Conservation (phyloP, 2,329 filamentous ascomycete genomes). For the Exophiala xenobiotica region DNA sequence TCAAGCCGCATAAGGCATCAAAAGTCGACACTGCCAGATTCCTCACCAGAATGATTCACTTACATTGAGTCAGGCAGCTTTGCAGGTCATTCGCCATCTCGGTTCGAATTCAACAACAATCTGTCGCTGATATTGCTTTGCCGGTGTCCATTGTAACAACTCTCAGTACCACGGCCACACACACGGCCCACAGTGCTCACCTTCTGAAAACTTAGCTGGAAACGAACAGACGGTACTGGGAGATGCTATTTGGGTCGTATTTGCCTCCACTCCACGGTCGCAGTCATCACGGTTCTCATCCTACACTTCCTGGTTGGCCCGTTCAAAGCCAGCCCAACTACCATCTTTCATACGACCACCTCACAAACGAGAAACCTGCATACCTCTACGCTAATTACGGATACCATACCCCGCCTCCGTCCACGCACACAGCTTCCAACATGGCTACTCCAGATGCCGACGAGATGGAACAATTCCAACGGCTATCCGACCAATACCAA, state of each 20-base stretch:
- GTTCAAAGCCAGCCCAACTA: conserved; percentile 36
- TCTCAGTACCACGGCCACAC: no score
- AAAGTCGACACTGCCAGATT: no score
- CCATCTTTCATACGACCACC: conserved; percentile 34
- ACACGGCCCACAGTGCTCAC: background rate
- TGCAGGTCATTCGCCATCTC: background rate
- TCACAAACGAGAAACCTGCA: conserved; percentile 31
- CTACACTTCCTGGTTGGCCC: conserved; percentile 32
- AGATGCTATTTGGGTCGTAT: conserved; percentile 20
- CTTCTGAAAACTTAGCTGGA: background rate
- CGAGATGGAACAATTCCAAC: conserved; percentile 61
- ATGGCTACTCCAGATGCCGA: conserved; percentile 47
- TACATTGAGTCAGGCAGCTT: background rate
- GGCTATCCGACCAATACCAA: conserved; percentile 61
- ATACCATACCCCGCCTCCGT: conserved; percentile 29
- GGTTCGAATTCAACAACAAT: background rate
- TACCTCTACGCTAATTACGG: conserved; percentile 22
- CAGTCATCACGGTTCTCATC: conserved; percentile 11
- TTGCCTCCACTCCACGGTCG: conserved; percentile 4
- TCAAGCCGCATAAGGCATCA: no score
- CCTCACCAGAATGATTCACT: background rate
- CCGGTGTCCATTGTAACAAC: no score
- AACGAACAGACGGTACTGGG: background rate
- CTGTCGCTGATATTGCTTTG: no score
- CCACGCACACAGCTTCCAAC: conserved; percentile 27